phyloP scores from a whole-genome alignment of 2,329 filamentous ascomycete species.

The Aureobasidium vineae region DNA sequence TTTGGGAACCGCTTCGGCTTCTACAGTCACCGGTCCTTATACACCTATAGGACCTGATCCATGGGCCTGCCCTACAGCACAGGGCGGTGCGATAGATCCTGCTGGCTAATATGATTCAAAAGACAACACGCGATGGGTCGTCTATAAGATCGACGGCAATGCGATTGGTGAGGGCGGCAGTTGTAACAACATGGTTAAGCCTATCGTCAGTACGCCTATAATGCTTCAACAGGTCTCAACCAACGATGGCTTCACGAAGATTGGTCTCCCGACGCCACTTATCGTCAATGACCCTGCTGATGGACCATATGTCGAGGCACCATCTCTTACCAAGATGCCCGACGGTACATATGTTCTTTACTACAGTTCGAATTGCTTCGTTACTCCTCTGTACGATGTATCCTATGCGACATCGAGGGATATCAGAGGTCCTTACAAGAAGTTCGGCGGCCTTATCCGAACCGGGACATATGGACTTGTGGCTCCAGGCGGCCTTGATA shows the following conservation, averaged over 20 bases:
- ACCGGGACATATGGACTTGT: slow-evolving; percentile 33
- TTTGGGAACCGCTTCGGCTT: slow-evolving; percentile 33
- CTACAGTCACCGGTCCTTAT: slow-evolving; percentile 34
- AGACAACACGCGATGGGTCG: slow-evolving; percentile 30
- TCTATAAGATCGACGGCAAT: slow-evolving; percentile 32
- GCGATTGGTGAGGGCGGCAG: slow-evolving; percentile 29
- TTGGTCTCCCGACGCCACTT: slow-evolving; percentile 31
- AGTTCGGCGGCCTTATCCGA: slow-evolving; percentile 34
- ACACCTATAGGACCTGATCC: slow-evolving; percentile 31
- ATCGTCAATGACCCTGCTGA: slow-evolving; percentile 34
- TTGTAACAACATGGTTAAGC: slow-evolving; percentile 29
- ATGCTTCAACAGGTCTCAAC: slow-evolving; percentile 29
- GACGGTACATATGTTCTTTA: slow-evolving; percentile 31
- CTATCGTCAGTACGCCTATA: slow-evolving; percentile 31
- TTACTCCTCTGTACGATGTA: slow-evolving; percentile 29
- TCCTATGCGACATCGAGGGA: slow-evolving; percentile 29
- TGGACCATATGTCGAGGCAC: slow-evolving; percentile 39
- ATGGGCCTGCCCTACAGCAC: slow-evolving; percentile 33
- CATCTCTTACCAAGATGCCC: slow-evolving; percentile 31
- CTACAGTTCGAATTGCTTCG: slow-evolving; percentile 31
- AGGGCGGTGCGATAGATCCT: slow-evolving; percentile 36
- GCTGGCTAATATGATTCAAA: slow-evolving; percentile 32
- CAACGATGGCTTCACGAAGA: slow-evolving; percentile 32
- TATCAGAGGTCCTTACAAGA: slow-evolving; percentile 29
- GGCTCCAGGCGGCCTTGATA: slow-evolving; percentile 36